phyloP scores from a whole-genome alignment of 768 basidiomycete species.

The Cystobasidium onofrii region DNA sequence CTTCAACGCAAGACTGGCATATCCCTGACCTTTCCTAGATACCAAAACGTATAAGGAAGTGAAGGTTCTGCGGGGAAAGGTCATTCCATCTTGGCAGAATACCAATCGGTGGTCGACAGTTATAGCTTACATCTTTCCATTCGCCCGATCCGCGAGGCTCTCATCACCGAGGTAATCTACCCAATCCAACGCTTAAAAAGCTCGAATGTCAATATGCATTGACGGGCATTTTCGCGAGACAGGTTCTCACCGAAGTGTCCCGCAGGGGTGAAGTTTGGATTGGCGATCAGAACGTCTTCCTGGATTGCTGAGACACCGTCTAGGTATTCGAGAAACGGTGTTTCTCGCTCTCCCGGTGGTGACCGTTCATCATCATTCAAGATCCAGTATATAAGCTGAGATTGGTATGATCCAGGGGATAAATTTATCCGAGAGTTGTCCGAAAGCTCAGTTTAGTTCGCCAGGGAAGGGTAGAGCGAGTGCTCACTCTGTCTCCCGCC shows the following conservation, averaged over 20 bases:
- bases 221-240: too few species aligned
- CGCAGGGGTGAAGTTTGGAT: background rate
- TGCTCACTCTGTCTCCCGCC: background rate
- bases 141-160: background rate
- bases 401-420: too few species aligned
- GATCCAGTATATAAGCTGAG: conserved; percentile 5
- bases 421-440: background rate
- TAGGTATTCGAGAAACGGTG: background rate
- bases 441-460: background rate
- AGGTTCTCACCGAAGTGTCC: background rate
- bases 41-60: background rate
- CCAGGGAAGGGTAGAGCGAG: background rate
- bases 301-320: background rate
- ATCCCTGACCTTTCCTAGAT: background rate
- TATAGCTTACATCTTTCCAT: background rate
- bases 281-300: background rate
- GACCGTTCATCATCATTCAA: background rate
- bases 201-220: background rate
- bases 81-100: background rate
- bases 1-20: background rate
- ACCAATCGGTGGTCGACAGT: too few species aligned
- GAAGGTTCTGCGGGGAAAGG: background rate
- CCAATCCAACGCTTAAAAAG: background rate
- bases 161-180: background rate
- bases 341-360: background rate